Evolutionary conservation across 495 filamentous ascomycete species (phyloP), one percentile per base, ranked within the genome.

Genomic region (Trypethelium eluteriae): DNA sequence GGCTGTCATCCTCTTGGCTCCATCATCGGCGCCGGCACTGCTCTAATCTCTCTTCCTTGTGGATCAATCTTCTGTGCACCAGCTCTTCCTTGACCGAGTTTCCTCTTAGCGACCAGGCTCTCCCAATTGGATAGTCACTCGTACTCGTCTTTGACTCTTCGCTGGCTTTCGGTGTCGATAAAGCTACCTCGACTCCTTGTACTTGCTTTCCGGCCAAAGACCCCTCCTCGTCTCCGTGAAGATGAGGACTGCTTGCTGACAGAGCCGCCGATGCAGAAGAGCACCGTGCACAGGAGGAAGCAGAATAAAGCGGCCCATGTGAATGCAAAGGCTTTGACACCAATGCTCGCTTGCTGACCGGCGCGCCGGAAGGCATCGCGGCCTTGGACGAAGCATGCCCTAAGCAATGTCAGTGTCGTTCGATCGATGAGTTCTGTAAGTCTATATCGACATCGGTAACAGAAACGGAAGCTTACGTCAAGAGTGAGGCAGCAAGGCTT

Each of bases 261-360:
- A 59, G 68, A 69, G 63, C 74, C 80, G 32, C 81, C 83, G 2
- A 85, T 61, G 77, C 86, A 93, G 79, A 93, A 89, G 18, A 92
- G 74, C 36, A 92, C 62, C 12, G 85, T 88, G 16, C 89, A 84
- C 63, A 96, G 76, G 67, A 93, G 78, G 61, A 90, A 81, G 59
- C 84, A 86, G 1, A 81, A 84, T 71, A 87, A 84, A 3, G 90
- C 83, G 2, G 87, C 87, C 92, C 92, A 96, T 77, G 88, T 91
- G 78, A 96, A 96, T 38, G 84, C 92, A 70, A 89, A 93, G 6
- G 89, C 86, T 68, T 91, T 90, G 16, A 76, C 70, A 36, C 92
- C 92, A 4, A 96, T 75, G 7, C 70, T 75, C 34, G 92, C 84
- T 44, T 67, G 63, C 56, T 86, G 83, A 70, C 82, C 83, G 66